Percentiles rank a stretch among this genome's conserved stretches.
Evolutionary conservation across 1,139 yeast species (phyloP).

Genomic region (Debaryomycetaceae sp.): DNA sequence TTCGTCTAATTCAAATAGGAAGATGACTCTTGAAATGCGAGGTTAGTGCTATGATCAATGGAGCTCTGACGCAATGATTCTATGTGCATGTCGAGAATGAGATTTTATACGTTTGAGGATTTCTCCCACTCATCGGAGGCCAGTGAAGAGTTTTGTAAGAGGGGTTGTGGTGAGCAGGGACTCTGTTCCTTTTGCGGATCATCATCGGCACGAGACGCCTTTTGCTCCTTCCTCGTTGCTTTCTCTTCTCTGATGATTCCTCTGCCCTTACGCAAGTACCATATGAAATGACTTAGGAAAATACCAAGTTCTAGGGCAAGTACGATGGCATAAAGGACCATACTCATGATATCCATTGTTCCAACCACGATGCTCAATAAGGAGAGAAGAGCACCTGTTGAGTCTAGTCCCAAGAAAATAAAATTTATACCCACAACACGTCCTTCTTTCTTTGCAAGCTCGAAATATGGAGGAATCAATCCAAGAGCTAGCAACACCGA

Average conservation of each 20-base stretch:
- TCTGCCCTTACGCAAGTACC: conserved; percentile 58
- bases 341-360: conserved; percentile 69
- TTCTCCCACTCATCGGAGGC: background rate
- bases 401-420: conserved; percentile 72
- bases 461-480: conserved; percentile 84
- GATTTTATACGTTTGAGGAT: background rate
- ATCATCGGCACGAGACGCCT: background rate
- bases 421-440: conserved; percentile 87
- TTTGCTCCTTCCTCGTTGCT: conserved; percentile 7
- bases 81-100: background rate
- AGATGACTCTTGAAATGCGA: too few species aligned
- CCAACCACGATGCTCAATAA: conserved; percentile 64
- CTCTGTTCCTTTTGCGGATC: background rate
- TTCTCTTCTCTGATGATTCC: conserved; percentile 22
- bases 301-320: conserved; percentile 76
- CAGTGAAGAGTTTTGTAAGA: background rate
- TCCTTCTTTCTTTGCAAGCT: conserved; percentile 73
- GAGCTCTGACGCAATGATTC: too few species aligned
- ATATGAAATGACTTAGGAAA: conserved; percentile 60
- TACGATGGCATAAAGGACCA: conserved; percentile 69
- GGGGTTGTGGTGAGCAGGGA: background rate
- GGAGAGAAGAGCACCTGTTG: conserved; percentile 77
- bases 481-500: conserved; percentile 74
- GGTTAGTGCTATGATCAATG: too few species aligned
- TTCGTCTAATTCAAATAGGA: too few species aligned